phyloP scores from a whole-genome alignment of 2,329 filamentous ascomycete species.

The Zymoseptoria tritici region DNA sequence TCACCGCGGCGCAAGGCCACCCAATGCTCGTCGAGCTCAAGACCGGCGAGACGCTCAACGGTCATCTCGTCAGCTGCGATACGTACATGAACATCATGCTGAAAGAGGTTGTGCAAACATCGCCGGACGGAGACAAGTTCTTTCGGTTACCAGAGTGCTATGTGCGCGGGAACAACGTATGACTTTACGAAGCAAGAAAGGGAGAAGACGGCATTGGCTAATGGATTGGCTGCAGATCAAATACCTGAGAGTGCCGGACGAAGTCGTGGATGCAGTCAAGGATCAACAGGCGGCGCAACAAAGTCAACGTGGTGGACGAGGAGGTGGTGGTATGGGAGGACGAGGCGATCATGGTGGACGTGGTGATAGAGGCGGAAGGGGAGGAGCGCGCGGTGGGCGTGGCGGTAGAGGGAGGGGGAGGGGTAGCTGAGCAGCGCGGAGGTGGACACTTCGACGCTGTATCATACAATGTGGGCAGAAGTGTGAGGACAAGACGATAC shows the following conservation, averaged over 20 bases:
- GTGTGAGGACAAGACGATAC: not conserved
- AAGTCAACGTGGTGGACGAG: slow-evolving; percentile 40
- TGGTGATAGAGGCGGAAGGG: slow-evolving; percentile 18
- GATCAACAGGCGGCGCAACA: slow-evolving; percentile 70
- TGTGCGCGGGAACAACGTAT: slow-evolving; percentile 92
- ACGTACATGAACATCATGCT: slow-evolving; percentile 99
- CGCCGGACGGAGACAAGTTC: slow-evolving; percentile 90
- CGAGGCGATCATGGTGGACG: slow-evolving; percentile 15
- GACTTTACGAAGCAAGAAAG: slow-evolving; percentile 24
- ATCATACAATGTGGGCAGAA: not conserved
- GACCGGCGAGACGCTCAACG: slow-evolving; percentile 95
- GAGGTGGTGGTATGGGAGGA: slow-evolving; percentile 7
- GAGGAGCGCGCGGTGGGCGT: slow-evolving; percentile 19
- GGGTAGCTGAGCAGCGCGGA: slow-evolving; percentile 11
- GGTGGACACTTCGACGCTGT: not conserved
- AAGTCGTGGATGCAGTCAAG: slow-evolving; percentile 90
- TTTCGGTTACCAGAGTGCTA: slow-evolving; percentile 88
- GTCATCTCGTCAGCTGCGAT: slow-evolving; percentile 91
- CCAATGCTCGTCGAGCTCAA: slow-evolving; percentile 97
- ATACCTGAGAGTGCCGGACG: slow-evolving; percentile 91
- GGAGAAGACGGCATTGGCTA: not conserved
- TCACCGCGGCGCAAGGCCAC: slow-evolving; percentile 93
- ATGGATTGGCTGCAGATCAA: slow-evolving; percentile 64
- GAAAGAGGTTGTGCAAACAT: slow-evolving; percentile 95
- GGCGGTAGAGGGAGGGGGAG: slow-evolving; percentile 23